Conservation (phyloP, 106 monocot species). For the Chionographis japonica region DNA sequence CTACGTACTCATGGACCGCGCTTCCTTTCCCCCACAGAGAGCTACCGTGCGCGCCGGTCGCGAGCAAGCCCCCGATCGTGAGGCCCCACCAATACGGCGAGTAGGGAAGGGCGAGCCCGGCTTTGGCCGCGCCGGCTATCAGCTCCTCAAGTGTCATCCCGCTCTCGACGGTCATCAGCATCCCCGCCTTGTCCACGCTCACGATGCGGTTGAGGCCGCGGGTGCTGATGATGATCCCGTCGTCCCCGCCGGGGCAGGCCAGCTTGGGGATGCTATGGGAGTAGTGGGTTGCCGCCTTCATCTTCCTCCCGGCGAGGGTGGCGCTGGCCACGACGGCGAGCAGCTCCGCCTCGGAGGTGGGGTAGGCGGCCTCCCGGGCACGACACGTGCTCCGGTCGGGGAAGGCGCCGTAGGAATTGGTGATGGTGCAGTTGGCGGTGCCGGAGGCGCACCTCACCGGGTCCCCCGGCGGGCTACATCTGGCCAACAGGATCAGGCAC, state of each 20-base stretch:
- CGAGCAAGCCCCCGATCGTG: conserved; percentile 46
- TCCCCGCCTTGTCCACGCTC: conserved; percentile 5
- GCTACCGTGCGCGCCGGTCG: conserved; percentile 60
- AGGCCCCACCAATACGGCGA: conserved; percentile 48
- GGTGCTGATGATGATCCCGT: conserved; percentile 42
- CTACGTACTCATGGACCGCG: conserved; percentile 56
- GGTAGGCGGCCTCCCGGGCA: conserved; percentile 23
- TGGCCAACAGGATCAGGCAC: too few species aligned
- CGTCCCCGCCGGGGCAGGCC: conserved; percentile 40
- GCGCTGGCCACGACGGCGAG: conserved; percentile 22
- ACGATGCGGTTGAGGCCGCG: conserved; percentile 15
- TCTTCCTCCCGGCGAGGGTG: conserved; percentile 10
- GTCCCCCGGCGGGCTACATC: neutral
- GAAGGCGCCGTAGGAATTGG: conserved; percentile 43
- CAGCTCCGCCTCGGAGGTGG: conserved; percentile 40
- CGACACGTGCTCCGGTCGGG: conserved; percentile 42
- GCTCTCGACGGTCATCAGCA: conserved; percentile 28
- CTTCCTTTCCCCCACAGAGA: conserved; percentile 38
- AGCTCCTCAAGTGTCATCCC: conserved; percentile 33
- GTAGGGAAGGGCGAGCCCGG: conserved; percentile 35
- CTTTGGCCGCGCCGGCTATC: conserved; percentile 24
- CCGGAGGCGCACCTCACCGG: conserved; percentile 6
- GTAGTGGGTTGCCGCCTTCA: conserved; percentile 46
- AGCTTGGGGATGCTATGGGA: conserved; percentile 56
- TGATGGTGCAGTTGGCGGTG: conserved; percentile 26